Conservation (phyloP, 352 stramenopile species). For the Saprolegnia parasitica region DNA sequence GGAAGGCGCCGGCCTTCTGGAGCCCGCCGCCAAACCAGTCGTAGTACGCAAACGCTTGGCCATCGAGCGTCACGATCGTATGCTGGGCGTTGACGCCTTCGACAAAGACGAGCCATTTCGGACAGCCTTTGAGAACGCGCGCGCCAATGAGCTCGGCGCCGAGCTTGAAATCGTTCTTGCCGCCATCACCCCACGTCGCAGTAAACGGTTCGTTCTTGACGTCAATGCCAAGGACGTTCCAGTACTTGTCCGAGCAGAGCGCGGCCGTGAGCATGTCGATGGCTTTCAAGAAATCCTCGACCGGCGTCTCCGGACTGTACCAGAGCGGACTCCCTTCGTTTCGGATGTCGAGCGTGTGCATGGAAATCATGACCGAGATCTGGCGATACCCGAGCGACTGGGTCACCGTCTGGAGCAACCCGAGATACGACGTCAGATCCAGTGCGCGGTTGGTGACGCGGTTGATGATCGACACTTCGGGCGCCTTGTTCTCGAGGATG, state of each 20-base stretch:
- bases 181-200: constrained; percentile 43
- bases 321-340: constrained; percentile 39
- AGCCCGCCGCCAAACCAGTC: constrained; percentile 43
- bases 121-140: constrained; percentile 38
- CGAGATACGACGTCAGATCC: constrained; percentile 28
- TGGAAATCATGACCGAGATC: constrained; percentile 43
- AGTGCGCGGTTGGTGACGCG: constrained; percentile 30
- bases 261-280: constrained; percentile 43
- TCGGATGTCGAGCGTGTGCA: constrained; percentile 38
- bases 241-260: constrained; percentile 37
- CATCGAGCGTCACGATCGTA: constrained; percentile 34
- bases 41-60: constrained; percentile 34
- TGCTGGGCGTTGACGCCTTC: constrained; percentile 39
- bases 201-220: constrained; percentile 57
- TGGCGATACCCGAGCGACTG: constrained; percentile 28
- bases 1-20: constrained; percentile 31
- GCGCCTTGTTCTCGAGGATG: constrained; percentile 30
- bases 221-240: constrained; percentile 57
- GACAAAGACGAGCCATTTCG: constrained; percentile 38
- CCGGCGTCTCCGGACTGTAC: constrained; percentile 38
- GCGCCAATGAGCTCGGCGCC: constrained; percentile 32
- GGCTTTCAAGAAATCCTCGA: constrained; percentile 39
- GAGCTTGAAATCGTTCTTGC: constrained; percentile 34
- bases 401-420: constrained; percentile 31
- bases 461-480: constrained; percentile 27